Evolutionary conservation across 305 asterid genomes (phyloP), one percentile per base, ranked within the genome.

Genomic region (Fraxinus albicans): DNA sequence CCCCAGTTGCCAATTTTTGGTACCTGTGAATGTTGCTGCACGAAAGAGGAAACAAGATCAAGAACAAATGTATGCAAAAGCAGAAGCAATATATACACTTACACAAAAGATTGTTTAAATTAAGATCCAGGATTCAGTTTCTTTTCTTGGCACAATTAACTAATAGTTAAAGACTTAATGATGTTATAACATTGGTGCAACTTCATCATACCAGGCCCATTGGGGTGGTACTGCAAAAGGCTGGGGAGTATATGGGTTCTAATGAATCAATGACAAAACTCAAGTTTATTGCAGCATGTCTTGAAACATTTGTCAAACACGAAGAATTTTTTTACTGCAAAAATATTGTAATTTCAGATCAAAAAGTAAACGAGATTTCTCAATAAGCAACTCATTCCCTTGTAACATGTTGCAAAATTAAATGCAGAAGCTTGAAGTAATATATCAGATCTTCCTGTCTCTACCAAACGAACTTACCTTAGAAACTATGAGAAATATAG

Each of bases 1-100:
- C 88, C 97, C 95, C 92, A 90, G 90, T 91, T 85, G 79, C 94
- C 97, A 78, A 91, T 90, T 86, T 90, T 85, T 0, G 97, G 94
- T 70, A 89, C 89, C 69, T 87, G 91, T 33, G 90, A 23, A 17
- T 86, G 91, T 86, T 91, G 88, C 88, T 65, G 76, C 84, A 84
- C 55, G 44, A 77, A 80, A 31, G 65, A 83, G 27, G 60, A 84
- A 79, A 27, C 80, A 47, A 17, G 34, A 9, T 38, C 31, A 29
- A 63, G 17, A 55, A 63, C 27, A 10, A 7, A 53, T 76, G 76
- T n/a, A 36, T 29, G 80, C 69, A 2, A 50, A 77, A 23, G 6
- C 23, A 53, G 6, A 53, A 17, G 21, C 6, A 15, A 36, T 1
- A 36, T 1, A 36, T 1, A 6, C 17, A 50, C 4, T 2, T 15